phyloP scores from a whole-genome alignment of 116 monocot genomes.

The Cymodocea nodosa region DNA sequence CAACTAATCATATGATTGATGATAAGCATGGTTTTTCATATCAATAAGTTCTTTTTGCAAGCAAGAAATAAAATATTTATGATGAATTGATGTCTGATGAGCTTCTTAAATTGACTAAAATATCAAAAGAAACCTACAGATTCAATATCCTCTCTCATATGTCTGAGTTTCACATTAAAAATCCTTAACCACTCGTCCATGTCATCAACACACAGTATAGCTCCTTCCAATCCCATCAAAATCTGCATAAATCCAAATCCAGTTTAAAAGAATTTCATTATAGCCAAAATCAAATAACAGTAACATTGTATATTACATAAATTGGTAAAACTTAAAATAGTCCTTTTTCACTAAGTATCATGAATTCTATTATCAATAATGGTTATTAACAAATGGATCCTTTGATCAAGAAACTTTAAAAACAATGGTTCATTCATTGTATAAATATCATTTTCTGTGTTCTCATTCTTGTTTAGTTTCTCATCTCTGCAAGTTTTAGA shows the following conservation, averaged over 20 bases:
- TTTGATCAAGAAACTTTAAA: too few relatives aligned
- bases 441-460: too few relatives aligned
- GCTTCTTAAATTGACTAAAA: not conserved
- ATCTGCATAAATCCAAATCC: constrained; percentile 33
- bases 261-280: not conserved
- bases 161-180: constrained; percentile 93
- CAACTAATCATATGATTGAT: too few relatives aligned
- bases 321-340: too few relatives aligned
- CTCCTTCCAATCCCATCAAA: constrained; percentile 67
- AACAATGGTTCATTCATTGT: too few relatives aligned
- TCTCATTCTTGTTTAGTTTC: too few relatives aligned
- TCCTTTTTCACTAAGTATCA: too few relatives aligned
- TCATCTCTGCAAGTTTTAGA: too few relatives aligned
- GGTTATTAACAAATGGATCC: too few relatives aligned
- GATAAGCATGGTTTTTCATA: too few relatives aligned
- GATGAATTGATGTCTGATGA: not conserved
- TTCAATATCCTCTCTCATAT: constrained; percentile 99
- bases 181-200: constrained; percentile 97
- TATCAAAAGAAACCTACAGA: constrained; percentile 38
- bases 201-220: constrained; percentile 73
- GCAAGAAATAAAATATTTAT: not conserved
- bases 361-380: too few relatives aligned
- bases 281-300: not conserved
- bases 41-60: not conserved
- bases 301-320: too few relatives aligned